These are phyloP conservation scores for Phytophthora palmivora DNA, from an alignment of 352 stramenopile species.

Conservation along the genomic window DNA sequence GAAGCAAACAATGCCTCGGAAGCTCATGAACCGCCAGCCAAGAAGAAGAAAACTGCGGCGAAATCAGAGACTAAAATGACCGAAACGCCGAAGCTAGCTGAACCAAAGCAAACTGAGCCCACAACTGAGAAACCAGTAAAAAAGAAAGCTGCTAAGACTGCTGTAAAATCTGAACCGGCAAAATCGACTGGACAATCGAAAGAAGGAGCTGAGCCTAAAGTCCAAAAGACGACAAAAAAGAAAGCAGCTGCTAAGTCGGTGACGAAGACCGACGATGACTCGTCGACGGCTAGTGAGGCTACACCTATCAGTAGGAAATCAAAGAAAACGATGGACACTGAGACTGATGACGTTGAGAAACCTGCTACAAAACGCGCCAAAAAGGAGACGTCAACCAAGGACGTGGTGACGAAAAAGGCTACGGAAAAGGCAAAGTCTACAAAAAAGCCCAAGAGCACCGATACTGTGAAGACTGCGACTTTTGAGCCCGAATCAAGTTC, in stretches of 20 bases:
- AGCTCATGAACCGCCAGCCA: conserved; percentile 23
- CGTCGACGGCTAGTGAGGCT: conserved; percentile 32
- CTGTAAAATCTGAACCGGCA: not conserved
- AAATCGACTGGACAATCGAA: not conserved
- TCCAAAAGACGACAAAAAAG: conserved; percentile 30
- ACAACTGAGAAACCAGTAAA: conserved; percentile 26
- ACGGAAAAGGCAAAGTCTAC: conserved; percentile 24
- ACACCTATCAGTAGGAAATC: conserved; percentile 27
- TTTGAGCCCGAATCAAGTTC: conserved; percentile 17
- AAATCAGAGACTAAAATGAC: conserved; percentile 12
- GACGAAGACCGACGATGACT: conserved; percentile 18
- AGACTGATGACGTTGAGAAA: conserved; percentile 31
- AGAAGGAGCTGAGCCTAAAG: conserved; percentile 7
- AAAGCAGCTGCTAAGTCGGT: conserved; percentile 19
- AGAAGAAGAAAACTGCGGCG: conserved; percentile 37
- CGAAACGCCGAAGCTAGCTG: not conserved
- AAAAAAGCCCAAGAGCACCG: conserved; percentile 21
- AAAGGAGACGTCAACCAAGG: conserved; percentile 28
- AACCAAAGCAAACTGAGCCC: conserved; percentile 4
- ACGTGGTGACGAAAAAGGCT: conserved; percentile 29
- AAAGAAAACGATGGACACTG: conserved; percentile 51
- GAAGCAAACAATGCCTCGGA: conserved; percentile 2
- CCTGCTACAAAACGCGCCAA: conserved; percentile 52
- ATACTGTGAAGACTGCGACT: conserved; percentile 2
- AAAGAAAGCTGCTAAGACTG: conserved; percentile 30